These are phyloP conservation scores for Brasenia schreberi DNA, from an alignment of 164 flowering plant species.

Conservation along the genomic window DNA sequence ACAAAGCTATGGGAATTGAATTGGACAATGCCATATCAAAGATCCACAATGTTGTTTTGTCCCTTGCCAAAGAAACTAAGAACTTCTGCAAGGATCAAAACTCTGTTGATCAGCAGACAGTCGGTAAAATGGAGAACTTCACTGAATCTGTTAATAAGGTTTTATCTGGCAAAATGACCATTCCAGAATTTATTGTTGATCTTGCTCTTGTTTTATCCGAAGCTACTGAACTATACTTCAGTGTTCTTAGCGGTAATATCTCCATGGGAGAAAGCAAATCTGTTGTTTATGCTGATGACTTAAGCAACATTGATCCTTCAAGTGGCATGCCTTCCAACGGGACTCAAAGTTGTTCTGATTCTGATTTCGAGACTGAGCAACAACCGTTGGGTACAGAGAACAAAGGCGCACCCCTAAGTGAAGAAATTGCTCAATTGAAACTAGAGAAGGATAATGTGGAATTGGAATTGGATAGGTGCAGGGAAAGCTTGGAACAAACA, in stretches of 20 bases:
- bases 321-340: too few species aligned
- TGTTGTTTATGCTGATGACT: slow-evolving; percentile 67
- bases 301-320: slow-evolving; percentile 24
- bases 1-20: slow-evolving; percentile 14
- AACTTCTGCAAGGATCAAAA: slow-evolving; percentile 23
- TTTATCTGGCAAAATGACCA: slow-evolving; percentile 16
- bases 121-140: slow-evolving; percentile 37
- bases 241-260: slow-evolving; percentile 34
- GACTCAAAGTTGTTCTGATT: slow-evolving; percentile 7
- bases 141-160: slow-evolving; percentile 34
- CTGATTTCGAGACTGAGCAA: slow-evolving; percentile 55
- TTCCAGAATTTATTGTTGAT: slow-evolving; percentile 45
- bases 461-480: slow-evolving; percentile 39
- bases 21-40: slow-evolving; percentile 45
- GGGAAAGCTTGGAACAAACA: slow-evolving; percentile 43
- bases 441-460: slow-evolving; percentile 52
- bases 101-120: slow-evolving; percentile 26
- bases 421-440: slow-evolving; percentile 57
- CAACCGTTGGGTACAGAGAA: slow-evolving; percentile 25
- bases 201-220: slow-evolving; percentile 55
- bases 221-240: slow-evolving; percentile 43
- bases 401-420: slow-evolving; percentile 24
- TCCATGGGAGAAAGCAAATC: slow-evolving; percentile 33
- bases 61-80: slow-evolving; percentile 53
- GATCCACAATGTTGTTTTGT: slow-evolving; percentile 53